Evolutionary conservation across 176 grass and related monocot species (phyloP), one percentile per base, ranked within the genome.

Genomic region (Lolium perenne): DNA sequence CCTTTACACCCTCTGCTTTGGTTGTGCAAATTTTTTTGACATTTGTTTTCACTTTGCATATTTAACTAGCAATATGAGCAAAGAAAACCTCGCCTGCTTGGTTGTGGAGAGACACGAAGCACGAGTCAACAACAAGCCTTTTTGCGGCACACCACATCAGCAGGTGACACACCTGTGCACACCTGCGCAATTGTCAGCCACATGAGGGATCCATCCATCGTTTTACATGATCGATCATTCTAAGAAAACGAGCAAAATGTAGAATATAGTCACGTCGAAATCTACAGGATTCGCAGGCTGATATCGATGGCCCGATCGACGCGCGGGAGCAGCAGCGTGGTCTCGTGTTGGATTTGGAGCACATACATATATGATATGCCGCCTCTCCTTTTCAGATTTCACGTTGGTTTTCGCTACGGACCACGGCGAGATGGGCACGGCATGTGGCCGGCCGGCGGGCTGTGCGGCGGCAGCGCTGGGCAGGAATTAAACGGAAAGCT

Each of bases 11-110:
- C 38, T 41, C 40, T 6, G 40, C 29, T 23, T 82, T 63, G 77
- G 50, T 12, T 26, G 64, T 29, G 73, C 35, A 38, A 18, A 54
- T 18, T 25, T 90, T 43, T 54, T 90, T 83, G 65, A 73, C 47
- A 40, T 38, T 73, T 47, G 14, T 87, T 73, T 20, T 49, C 51
- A 20, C 73, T 87, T 83, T 35, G 32, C 32, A 35, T 35, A 35
- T 35, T 35, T 35, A 35, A 35, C 32, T 72, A 43, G 41, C 7
- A 43, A 43, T 43, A 43, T 43, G 4, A 43, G 41, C 41, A 43
- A 7, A 43, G 41, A 43, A 43, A 43, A 43, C 41, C 41, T 43
- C 41, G 7, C 41, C 41, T 43, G 41, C 41, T 43, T 43, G 41
- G 41, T 43, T 43, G 41, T 43, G 41, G 41, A 43, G 41, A 43